Evolutionary conservation across 2,329 filamentous ascomycete genomes (phyloP).

Genomic region (Alternaria sp.): DNA sequence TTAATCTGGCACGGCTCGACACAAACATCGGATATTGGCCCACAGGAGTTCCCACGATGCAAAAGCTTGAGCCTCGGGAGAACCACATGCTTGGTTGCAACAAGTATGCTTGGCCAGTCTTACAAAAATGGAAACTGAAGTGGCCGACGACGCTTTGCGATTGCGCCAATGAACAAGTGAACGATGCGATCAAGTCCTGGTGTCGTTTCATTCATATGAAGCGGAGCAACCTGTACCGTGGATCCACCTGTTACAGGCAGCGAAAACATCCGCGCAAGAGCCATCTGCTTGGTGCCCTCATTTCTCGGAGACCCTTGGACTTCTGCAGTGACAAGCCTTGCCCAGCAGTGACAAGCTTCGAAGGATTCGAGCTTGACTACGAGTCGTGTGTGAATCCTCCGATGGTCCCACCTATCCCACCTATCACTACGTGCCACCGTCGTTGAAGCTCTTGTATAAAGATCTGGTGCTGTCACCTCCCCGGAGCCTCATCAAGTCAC

Average conservation of each 20-base stretch:
- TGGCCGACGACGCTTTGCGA: neutral
- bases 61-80: neutral
- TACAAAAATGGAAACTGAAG: neutral
- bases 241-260: conserved; percentile 5
- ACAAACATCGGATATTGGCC: neutral
- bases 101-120: neutral
- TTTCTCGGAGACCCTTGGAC: conserved; percentile 1
- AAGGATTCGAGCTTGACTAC: conserved; percentile 3
- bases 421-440: neutral
- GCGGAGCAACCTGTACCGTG: neutral
- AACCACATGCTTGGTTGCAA: neutral
- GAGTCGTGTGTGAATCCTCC: neutral
- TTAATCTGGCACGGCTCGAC: conserved; percentile 1
- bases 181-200: neutral
- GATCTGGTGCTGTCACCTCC: conserved; percentile 7
- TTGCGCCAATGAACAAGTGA: neutral
- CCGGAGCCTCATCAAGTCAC: conserved; percentile 4
- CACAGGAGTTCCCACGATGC: neutral
- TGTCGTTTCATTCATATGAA: conserved; percentile 1
- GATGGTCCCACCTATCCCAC: neutral
- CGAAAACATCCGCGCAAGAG: neutral
- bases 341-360: conserved; percentile 13
- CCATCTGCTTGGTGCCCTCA: conserved; percentile 7
- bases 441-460: conserved; percentile 25
- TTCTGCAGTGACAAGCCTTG: conserved; percentile 9